Evolutionary conservation across 164 flowering plant genomes (phyloP).

Genomic region (Umbellularia californica): DNA sequence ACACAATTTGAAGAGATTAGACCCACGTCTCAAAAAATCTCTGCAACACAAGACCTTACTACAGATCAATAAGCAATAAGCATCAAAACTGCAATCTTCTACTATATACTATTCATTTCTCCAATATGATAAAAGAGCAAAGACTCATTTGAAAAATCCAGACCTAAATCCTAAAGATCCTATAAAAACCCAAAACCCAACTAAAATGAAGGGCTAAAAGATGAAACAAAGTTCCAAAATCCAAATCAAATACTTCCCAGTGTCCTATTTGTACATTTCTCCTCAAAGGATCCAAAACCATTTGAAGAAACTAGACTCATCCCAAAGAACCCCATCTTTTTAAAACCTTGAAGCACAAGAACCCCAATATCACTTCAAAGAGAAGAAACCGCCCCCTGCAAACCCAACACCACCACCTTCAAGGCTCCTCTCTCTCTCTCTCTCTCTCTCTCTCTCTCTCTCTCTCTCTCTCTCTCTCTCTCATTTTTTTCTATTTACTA

Average conservation of each 20-base stretch:
- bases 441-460: conserved; percentile 1
- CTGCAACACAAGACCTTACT: neutral
- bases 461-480: too few species aligned
- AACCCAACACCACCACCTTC: conserved; percentile 15
- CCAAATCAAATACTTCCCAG: conserved; percentile 1
- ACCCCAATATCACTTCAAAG: too few species aligned
- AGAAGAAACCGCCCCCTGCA: conserved; percentile 22
- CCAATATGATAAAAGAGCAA: neutral
- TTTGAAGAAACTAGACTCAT: conserved; percentile 14
- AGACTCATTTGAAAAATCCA: neutral
- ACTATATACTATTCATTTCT: neutral
- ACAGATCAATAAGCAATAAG: neutral
- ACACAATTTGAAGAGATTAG: neutral
- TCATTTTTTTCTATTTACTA: neutral
- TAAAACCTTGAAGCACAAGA: neutral
- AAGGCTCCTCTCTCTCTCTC: too few species aligned
- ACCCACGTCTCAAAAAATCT: neutral
- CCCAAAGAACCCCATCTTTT: conserved; percentile 10
- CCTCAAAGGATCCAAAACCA: conserved; percentile 10
- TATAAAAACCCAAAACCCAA: neutral
- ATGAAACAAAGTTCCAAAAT: conserved; percentile 18
- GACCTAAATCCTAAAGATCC: neutral
- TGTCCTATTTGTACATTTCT: conserved; percentile 1
- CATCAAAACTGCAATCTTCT: neutral
- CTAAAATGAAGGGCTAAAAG: conserved; percentile 12